A percentile compares a stretch with the other conserved stretches of the same genome.
These are phyloP conservation scores for Mrakia frigida DNA, from an alignment of 768 basidiomycete species.

Conservation along the genomic window DNA sequence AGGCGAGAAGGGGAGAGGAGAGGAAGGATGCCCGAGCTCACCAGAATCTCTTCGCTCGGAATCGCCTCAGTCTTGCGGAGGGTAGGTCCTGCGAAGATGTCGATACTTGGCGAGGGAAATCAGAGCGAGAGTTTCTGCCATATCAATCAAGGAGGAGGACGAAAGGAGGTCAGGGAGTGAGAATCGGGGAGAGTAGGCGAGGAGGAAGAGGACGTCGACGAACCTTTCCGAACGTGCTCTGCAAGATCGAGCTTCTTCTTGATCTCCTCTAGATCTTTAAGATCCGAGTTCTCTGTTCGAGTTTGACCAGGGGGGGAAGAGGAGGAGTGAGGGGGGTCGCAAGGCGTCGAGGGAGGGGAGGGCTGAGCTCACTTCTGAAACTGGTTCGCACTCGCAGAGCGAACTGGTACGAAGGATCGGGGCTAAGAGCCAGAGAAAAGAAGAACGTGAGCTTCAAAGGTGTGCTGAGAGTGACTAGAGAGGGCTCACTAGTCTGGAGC, in stretches of 20 bases:
- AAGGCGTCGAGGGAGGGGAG: background rate
- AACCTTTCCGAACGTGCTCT: constrained; percentile 14
- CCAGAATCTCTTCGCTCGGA: background rate
- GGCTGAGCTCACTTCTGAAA: background rate
- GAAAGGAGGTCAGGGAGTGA: too few species aligned
- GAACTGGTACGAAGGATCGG: background rate
- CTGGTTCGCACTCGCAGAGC: background rate
- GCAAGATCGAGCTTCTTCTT: constrained; percentile 13
- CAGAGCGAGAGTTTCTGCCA: constrained; percentile 9
- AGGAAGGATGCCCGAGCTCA: background rate
- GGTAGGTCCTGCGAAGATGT: constrained; percentile 1
- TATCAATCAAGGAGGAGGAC: background rate
- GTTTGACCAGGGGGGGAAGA: too few species aligned
- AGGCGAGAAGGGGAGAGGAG: too few species aligned
- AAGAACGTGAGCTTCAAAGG: background rate
- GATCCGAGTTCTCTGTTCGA: background rate
- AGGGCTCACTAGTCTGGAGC: constrained; percentile 7
- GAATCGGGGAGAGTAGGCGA: background rate
- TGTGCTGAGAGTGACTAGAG: background rate
- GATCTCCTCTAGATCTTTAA: constrained; percentile 1
- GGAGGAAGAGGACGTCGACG: background rate
- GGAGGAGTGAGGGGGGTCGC: background rate
- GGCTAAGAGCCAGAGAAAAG: background rate
- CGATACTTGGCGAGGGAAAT: constrained; percentile 21
- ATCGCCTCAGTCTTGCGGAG: background rate